Percentiles rank a stretch among this genome's conserved stretches.
These are phyloP conservation scores for Mycena alexandri DNA, from an alignment of 768 basidiomycete species.

Conservation along the genomic window DNA sequence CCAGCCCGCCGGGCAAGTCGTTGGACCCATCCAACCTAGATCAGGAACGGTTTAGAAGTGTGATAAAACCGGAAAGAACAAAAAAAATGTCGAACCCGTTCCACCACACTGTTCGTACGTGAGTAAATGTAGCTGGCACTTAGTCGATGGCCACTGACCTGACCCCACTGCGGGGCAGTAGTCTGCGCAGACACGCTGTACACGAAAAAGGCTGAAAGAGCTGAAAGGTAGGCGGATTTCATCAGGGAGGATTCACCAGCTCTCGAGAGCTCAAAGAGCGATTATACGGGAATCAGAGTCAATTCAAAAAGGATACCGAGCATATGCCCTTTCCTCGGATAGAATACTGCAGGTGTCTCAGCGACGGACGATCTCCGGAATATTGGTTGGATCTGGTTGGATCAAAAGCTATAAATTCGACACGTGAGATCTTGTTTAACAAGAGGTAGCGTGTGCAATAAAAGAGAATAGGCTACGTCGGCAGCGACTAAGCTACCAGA, in stretches of 20 bases:
- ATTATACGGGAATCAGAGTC: conserved; percentile 12
- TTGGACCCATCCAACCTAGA: conserved; percentile 3
- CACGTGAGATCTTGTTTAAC: conserved; percentile 10
- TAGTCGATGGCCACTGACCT: conserved; percentile 9
- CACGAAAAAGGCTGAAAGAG: conserved; percentile 12
- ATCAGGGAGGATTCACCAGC: conserved; percentile 7
- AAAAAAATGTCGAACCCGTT: conserved; percentile 26
- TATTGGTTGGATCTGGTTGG: not conserved
- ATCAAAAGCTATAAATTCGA: not conserved
- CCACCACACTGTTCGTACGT: conserved; percentile 27
- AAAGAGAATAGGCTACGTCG: conserved; percentile 17
- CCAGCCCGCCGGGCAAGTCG: conserved; percentile 28
- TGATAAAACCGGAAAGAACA: too few species aligned
- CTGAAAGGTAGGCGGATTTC: conserved; percentile 22
- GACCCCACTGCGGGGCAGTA: conserved; percentile 28
- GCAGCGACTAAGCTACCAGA: not conserved
- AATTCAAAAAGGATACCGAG: conserved; percentile 27
- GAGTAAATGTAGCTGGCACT: not conserved
- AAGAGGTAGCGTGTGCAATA: conserved; percentile 15
- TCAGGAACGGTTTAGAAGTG: too few species aligned
- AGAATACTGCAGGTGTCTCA: conserved; percentile 2
- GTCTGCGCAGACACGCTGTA: conserved; percentile 29
- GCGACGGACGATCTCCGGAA: conserved; percentile 34
- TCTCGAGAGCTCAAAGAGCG: not conserved
- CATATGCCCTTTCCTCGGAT: conserved; percentile 37